Conservation (phyloP, 2,329 filamentous ascomycete genomes). For the Ascochyta viciae-villosae region DNA sequence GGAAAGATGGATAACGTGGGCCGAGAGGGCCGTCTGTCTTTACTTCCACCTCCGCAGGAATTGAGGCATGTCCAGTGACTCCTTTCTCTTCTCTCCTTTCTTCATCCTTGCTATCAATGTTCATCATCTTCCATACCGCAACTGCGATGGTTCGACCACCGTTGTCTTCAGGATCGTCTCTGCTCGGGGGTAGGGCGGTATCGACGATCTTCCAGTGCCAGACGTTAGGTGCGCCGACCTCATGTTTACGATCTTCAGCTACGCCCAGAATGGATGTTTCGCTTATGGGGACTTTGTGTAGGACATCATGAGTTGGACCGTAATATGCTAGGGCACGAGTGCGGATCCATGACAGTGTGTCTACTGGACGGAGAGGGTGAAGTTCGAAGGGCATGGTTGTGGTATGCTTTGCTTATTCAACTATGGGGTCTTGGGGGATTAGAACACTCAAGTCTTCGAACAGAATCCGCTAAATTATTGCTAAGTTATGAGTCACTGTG, state of each 20-base stretch:
- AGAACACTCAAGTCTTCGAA: background rate
- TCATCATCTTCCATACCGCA: constrained; percentile 37
- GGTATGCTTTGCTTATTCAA: background rate
- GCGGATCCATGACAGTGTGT: constrained; percentile 39
- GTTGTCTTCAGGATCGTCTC: constrained; percentile 33
- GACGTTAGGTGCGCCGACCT: constrained; percentile 29
- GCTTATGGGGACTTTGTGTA: constrained; percentile 34
- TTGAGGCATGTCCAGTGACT: background rate
- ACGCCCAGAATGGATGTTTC: constrained; percentile 34
- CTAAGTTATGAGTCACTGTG: constrained; percentile 9
- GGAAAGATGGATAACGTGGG: constrained; percentile 65
- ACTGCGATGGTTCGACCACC: constrained; percentile 38
- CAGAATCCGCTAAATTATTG: background rate
- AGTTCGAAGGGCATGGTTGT: constrained; percentile 36
- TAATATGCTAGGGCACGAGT: constrained; percentile 38
- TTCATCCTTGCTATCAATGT: constrained; percentile 2
- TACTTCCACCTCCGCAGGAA: constrained; percentile 7
- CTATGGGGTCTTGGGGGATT: background rate
- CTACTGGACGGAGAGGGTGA: constrained; percentile 25
- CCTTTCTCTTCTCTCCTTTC: background rate
- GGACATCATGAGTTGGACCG: constrained; percentile 39
- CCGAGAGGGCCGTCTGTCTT: background rate
- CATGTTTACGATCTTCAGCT: constrained; percentile 31
- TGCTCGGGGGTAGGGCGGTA: constrained; percentile 30
- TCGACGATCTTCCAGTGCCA: constrained; percentile 46